Base-by-base conservation (phyloP, 2,329 filamentous ascomycete genomes). In the Beauveria sp. region DNA sequence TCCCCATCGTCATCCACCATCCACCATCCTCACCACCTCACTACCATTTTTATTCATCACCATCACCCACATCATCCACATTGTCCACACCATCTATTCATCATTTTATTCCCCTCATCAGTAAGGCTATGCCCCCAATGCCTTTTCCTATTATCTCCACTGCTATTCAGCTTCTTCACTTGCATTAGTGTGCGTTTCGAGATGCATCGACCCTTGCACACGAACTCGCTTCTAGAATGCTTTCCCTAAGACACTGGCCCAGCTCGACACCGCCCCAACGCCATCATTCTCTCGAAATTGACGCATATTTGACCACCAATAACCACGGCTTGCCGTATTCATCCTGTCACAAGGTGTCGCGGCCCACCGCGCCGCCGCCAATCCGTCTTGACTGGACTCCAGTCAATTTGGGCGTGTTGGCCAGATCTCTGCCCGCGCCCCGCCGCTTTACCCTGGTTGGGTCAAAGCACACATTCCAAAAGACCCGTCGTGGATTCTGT, bases 171-270 rank as follows among this genome's bases (percentile, higher is more conserved):
- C 55, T 47, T 56, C 34, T 40, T 48, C 20, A 20, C 55, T 41
- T 57, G 55, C 55, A 57, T 50, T 57, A 57, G 55, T 34, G 28
- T 41, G 43, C 44, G 30, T 57, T 50, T 50, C 22, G 34, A 43
- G 28, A 28, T 34, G 56, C 56, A 52, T 20, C 44, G 22, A 52
- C 46, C 30, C 55, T 40, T 22, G 47, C 46, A 40, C 47, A 34
- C 47, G 47, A 59, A 59, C 56, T 18, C n/a, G 47, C 47, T 59
- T 59, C 56, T 59, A 59, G 56, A 59, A 59, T 51, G 47, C 22
- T 59, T 51, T 47, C 46, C 47, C n/a, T 20, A 30, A 24, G 41
- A 41, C 43, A 12, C 12, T 16, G 34, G 34, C 24, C 43, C 43
- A 48, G 16, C 30, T 46, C 22, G 53, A 44, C 53, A 28, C 53